Evolutionary conservation across 192 early-diverging fungal genomes (phyloP).

Genomic region (Linnemannia hyalina): DNA sequence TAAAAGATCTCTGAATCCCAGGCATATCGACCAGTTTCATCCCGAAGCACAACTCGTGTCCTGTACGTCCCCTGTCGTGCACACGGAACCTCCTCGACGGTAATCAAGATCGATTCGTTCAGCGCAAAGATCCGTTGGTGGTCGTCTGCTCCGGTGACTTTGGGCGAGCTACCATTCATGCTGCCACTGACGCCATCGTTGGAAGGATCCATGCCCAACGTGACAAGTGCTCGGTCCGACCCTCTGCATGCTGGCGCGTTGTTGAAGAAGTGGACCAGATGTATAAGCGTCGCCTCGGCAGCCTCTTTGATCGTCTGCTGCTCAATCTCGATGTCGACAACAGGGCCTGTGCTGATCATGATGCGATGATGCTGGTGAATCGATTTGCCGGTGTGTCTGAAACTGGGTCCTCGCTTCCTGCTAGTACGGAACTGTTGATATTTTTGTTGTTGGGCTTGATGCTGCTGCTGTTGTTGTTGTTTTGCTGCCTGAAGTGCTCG

Average conservation of each 20-base stretch:
- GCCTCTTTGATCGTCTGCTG: constrained; percentile 65
- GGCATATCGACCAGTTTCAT: constrained; percentile 83
- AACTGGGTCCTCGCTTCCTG: constrained; percentile 35
- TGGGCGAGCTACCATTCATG: neutral
- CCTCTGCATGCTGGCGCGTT: constrained; percentile 75
- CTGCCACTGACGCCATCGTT: neutral
- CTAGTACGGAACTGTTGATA: neutral
- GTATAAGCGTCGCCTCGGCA: constrained; percentile 77
- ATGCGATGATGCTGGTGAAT: constrained; percentile 51
- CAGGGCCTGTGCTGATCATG: constrained; percentile 43
- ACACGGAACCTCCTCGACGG: constrained; percentile 73
- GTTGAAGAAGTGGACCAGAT: constrained; percentile 78
- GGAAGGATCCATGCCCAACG: constrained; percentile 37
- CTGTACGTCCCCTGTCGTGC: constrained; percentile 50
- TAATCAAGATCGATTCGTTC: constrained; percentile 80
- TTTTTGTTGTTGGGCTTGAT: constrained; percentile 20
- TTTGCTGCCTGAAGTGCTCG: constrained; percentile 26
- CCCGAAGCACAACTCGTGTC: constrained; percentile 75
- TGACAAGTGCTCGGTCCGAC: constrained; percentile 37
- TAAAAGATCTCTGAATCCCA: constrained; percentile 88
- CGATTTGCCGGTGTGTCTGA: constrained; percentile 36
- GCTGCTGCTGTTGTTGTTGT: constrained; percentile 29
- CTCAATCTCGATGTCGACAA: constrained; percentile 31
- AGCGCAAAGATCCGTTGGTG: constrained; percentile 78
- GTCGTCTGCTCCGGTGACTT: constrained; percentile 22